Conservation (phyloP, 225 moss, liverwort and hornwort species). For the Bryum argenteum region DNA sequence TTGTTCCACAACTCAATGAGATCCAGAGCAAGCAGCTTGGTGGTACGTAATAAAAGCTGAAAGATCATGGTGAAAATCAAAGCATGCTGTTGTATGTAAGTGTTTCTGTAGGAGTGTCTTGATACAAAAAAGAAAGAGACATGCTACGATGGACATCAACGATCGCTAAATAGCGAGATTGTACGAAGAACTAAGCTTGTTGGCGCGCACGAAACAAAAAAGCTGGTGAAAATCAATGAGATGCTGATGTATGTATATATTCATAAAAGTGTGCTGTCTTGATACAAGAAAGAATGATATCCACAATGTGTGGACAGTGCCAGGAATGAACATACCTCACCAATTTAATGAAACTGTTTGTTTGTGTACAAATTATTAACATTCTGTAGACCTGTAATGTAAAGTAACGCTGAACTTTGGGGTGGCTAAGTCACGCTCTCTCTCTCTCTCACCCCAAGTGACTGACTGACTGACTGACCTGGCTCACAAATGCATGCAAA, state of each 20-base stretch:
- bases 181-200: no score
- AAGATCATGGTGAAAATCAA: no score
- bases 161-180: no score
- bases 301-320: constrained; percentile 58
- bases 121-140: no score
- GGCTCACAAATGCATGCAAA: constrained; percentile 32
- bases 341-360: constrained; percentile 31
- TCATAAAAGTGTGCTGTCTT: constrained; percentile 16
- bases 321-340: constrained; percentile 43
- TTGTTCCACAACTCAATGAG: no score
- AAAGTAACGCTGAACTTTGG: constrained; percentile 11
- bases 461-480: constrained; percentile 14
- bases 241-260: constrained; percentile 14
- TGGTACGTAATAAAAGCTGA: no score
- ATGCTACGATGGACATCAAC: no score
- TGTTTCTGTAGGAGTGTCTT: no score
- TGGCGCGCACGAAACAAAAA: no score
- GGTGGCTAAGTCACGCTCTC: constrained; percentile 10
- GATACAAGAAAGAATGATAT: constrained; percentile 54
- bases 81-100: no score
- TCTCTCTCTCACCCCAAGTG: not conserved
- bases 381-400: constrained; percentile 19
- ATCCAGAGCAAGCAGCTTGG: no score
- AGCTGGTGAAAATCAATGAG: constrained; percentile 3
- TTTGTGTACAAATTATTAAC: constrained; percentile 58